Evolutionary conservation across 768 basidiomycete genomes (phyloP), one percentile per base, ranked within the genome.

Genomic region (Vishniacozyma victoriae): DNA sequence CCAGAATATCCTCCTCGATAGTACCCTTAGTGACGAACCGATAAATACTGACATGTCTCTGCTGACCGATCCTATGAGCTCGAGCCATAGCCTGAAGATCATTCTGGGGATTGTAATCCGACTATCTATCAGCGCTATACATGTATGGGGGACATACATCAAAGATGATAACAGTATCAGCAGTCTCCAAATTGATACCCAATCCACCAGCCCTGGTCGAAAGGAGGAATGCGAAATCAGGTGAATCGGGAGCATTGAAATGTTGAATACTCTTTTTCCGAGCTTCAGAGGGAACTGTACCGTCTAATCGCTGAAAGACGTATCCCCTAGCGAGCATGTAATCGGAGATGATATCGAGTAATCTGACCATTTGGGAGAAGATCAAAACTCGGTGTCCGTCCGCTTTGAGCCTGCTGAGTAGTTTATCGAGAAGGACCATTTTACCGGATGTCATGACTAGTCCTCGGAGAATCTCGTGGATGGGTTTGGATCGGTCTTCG

Each of bases 51-150:
- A 99, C 95, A 74, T 99, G 95, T 29, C 85, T 87, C 75, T 97
- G 96, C 72, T 97, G 95, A 3, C 95, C 95, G 64, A 99, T 97
- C 51, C 95, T 86, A 75, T 99, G 95, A 0, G 95, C 95, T 53
- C 95, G 85, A 47, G 95, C 95, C 95, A 97, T 97, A 3, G 95
- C 95, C 74, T 97, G 93, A 52, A 99, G 74, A 69, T 97, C 95
- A 72, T 97, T 97, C 73, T 95, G 92, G 15, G 92, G 92, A 72
- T 96, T 96, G 87, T 90, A 93, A 70, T 93, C 91, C 69, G 88
- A 92, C 89, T 91, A 19, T 44, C 35, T 5, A 35, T 49, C 41
- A 20, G 36, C 40, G 42, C 35, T 22, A 6, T 5, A 46, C 47
- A 27, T 22, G 33, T 24, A 24, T 41, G 14, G 0, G 29, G 27